phyloP scores from a whole-genome alignment of 2,329 filamentous ascomycete species.

The Xylaria sp. region DNA sequence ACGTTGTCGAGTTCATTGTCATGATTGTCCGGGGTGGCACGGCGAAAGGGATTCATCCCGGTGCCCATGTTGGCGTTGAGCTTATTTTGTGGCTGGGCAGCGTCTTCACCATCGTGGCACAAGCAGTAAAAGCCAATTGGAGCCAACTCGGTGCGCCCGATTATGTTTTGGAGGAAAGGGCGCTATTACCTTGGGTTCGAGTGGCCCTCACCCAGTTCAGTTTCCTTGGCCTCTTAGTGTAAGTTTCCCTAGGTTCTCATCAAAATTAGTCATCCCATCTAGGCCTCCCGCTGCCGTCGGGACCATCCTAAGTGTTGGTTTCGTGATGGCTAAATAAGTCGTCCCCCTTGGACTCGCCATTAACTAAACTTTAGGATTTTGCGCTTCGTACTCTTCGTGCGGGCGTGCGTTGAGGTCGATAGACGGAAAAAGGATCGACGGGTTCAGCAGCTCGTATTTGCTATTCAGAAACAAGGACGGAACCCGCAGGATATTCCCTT shows the following conservation, averaged over 20 bases:
- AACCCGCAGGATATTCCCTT: slow-evolving; percentile 23
- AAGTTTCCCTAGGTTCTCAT: neutral
- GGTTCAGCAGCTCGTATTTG: slow-evolving; percentile 29
- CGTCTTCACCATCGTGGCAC: slow-evolving; percentile 7
- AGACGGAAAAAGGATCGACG: slow-evolving; percentile 30
- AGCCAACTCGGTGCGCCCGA: neutral
- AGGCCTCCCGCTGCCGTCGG: neutral
- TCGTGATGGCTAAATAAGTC: neutral
- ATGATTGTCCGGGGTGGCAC: slow-evolving; percentile 31
- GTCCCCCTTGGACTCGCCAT: slow-evolving; percentile 6
- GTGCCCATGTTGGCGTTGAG: slow-evolving; percentile 38
- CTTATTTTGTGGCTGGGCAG: slow-evolving; percentile 29
- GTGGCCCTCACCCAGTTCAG: slow-evolving; percentile 18
- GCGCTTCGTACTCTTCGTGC: slow-evolving; percentile 37
- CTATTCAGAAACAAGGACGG: slow-evolving; percentile 29
- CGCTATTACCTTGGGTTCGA: neutral
- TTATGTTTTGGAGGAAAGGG: neutral
- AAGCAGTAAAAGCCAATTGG: slow-evolving; percentile 4
- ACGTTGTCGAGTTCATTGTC: slow-evolving; percentile 35
- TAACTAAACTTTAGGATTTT: slow-evolving; percentile 23
- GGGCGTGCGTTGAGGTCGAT: slow-evolving; percentile 38
- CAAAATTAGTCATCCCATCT: too few relatives aligned
- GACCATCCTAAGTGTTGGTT: neutral
- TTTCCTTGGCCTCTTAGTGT: slow-evolving; percentile 19
- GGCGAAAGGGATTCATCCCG: slow-evolving; percentile 34